Evolutionary conservation across 2,329 filamentous ascomycete species (phyloP).

Genomic region (Cercospora janseana): DNA sequence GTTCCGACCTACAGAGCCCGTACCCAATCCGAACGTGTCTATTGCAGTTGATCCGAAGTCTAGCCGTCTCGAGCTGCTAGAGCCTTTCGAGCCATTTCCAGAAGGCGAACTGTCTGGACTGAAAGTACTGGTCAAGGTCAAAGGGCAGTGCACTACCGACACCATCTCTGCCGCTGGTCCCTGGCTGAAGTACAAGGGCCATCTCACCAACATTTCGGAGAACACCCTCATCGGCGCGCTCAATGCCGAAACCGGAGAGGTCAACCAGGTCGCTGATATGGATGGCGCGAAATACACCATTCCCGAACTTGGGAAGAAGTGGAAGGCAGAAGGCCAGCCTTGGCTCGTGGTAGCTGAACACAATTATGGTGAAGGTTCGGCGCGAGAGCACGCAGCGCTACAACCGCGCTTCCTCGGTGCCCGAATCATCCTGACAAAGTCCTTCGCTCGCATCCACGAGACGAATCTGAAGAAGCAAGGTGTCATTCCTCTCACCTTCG

Average conservation of each 20-base stretch:
- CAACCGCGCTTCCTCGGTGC: constrained; percentile 90
- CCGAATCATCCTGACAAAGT: constrained; percentile 78
- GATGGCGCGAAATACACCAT: constrained; percentile 69
- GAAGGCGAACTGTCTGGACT: constrained; percentile 67
- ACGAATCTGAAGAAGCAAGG: constrained; percentile 98
- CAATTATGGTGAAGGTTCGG: constrained; percentile 92
- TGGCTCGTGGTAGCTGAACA: constrained; percentile 97
- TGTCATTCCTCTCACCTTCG: constrained; percentile 90
- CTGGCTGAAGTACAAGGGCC: constrained; percentile 99
- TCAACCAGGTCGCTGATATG: constrained; percentile 86
- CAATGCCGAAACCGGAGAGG: constrained; percentile 88
- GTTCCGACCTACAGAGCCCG: constrained; percentile 70
- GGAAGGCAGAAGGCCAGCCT: constrained; percentile 70
- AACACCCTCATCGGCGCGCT: constrained; percentile 96
- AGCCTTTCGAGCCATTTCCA: constrained; percentile 87
- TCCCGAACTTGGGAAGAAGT: constrained; percentile 79
- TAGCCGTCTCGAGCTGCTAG: constrained; percentile 82
- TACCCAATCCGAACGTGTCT: constrained; percentile 66
- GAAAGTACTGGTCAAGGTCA: constrained; percentile 89
- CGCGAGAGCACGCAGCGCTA: constrained; percentile 83
- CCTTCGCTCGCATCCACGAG: constrained; percentile 89
- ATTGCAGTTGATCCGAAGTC: constrained; percentile 85
- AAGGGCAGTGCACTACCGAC: constrained; percentile 97
- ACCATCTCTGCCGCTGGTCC: constrained; percentile 96
- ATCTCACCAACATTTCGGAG: constrained; percentile 93